Base-by-base conservation (phyloP, 306 rosid genomes). In the Medicago arabica region DNA sequence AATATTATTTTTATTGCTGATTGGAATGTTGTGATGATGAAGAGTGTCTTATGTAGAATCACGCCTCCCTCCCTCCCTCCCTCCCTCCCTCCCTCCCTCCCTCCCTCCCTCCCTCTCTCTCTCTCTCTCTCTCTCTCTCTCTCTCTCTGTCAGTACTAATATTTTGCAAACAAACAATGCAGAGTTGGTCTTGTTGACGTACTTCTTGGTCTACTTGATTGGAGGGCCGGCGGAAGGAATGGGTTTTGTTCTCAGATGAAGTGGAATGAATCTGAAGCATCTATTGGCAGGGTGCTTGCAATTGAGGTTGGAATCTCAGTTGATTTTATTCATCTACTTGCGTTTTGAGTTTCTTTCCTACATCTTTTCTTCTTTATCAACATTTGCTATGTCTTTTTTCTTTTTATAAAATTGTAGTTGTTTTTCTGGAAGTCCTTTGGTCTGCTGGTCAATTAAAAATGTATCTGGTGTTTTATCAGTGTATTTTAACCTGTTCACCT, bases 241-340 rank as follows among this genome's bases (percentile, higher is more conserved):
- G 99, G 97, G 21, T 90, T 92, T 72, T 89, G 90, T 81, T 89
- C 96, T 78, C 99, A 92, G 84, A 95, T 95, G 99, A 95, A 95
- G 85, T 95, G 99, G 99, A 95, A 95, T 76, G 99, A 95, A 83
- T 95, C 99, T 66, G 99, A 95, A 89, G 97, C 99, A 70, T 92
- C 99, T 67, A 95, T 95, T 58, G 97, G 99, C 84, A 85, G 97
- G 83, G 99, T 95, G 86, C 96, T 95, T 49, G 99, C 99, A 2
- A 87, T 95, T 70, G 99, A 95, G 99, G 99, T 95, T 67, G 67
- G 92, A 80, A 78, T 75, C 57, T 58, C 39, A 23, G 66, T 86
- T 50, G 2, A 77, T 64, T 80, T 41, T 62, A 51, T 72, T 44
- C 76, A 73, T 69, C 61, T 72, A 51, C 13, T 70, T 53, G 31